Percentiles rank a stretch among this genome's conserved stretches.
Conservation (phyloP, 2,329 filamentous ascomycete species). For the Beauveria sp. region DNA sequence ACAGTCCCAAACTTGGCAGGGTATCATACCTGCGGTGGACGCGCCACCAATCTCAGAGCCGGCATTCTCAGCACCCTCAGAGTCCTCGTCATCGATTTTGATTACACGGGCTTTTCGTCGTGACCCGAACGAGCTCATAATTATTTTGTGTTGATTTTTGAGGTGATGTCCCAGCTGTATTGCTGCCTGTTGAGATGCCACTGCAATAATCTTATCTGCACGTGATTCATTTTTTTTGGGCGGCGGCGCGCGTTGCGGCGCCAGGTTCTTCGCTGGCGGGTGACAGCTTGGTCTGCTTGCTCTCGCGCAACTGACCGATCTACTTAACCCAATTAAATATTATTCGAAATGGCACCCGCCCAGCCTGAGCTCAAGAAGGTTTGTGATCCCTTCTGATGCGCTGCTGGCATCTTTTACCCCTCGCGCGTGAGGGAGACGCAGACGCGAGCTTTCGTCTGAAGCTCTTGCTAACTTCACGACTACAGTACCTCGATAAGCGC, state of each 20-base stretch:
- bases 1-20: background rate
- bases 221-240: conserved; percentile 32
- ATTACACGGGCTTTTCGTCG: conserved; percentile 72
- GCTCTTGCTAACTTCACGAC: conserved; percentile 19
- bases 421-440: background rate
- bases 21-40: conserved; percentile 31
- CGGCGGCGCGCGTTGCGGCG: conserved; percentile 12
- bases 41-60: conserved; percentile 18
- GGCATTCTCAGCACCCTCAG: conserved; percentile 21
- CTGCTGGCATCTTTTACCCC: background rate
- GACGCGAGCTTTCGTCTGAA: background rate
- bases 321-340: conserved; percentile 15
- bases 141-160: conserved; percentile 15
- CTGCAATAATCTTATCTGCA: conserved; percentile 39
- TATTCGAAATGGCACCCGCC: conserved; percentile 83
- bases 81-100: conserved; percentile 60
- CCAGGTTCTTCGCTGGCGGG: conserved; percentile 6
- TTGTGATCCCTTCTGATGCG: conserved; percentile 13
- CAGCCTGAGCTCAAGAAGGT: conserved; percentile 99
- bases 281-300: background rate
- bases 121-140: conserved; percentile 47
- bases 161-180: background rate
- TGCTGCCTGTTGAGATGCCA: background rate
- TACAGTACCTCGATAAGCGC: conserved; percentile 96
- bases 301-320: background rate